Conservation (phyloP, 257 asterid species). For the Paulownia fortunei region DNA sequence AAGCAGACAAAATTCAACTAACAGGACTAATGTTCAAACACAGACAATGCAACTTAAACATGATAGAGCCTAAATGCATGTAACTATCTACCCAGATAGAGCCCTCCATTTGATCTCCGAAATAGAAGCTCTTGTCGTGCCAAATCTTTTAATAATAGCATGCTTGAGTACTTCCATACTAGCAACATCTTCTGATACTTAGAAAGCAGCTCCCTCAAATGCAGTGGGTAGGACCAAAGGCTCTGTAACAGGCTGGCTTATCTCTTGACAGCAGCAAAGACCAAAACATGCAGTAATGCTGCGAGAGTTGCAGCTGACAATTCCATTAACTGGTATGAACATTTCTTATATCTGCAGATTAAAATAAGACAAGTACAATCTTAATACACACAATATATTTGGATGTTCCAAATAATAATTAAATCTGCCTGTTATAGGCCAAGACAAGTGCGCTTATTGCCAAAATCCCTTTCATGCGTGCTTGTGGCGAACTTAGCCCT, state of each 20-base stretch:
- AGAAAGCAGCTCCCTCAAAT: background rate
- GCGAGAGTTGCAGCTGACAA: conserved; percentile 13
- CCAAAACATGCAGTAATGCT: background rate
- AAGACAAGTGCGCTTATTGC: background rate
- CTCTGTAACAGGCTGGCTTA: background rate
- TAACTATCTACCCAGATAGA: background rate
- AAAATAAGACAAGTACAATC: background rate
- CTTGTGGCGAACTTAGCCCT: background rate
- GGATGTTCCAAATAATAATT: background rate
- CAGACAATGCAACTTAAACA: background rate
- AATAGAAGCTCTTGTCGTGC: background rate
- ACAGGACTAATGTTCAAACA: background rate
- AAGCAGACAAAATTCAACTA: background rate
- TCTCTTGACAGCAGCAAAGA: conserved; percentile 4
- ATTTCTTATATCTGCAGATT: conserved; percentile 21
- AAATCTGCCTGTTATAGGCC: background rate
- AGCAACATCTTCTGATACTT: background rate
- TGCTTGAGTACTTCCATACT: background rate
- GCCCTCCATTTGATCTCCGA: background rate
- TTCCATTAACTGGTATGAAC: conserved; percentile 1
- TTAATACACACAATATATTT: background rate
- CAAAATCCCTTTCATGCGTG: background rate
- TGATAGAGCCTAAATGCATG: background rate
- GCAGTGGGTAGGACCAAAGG: background rate
- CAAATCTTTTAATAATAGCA: background rate